Conservation (phyloP, 202 grass and related monocot genomes). For the Setaria viridis region DNA sequence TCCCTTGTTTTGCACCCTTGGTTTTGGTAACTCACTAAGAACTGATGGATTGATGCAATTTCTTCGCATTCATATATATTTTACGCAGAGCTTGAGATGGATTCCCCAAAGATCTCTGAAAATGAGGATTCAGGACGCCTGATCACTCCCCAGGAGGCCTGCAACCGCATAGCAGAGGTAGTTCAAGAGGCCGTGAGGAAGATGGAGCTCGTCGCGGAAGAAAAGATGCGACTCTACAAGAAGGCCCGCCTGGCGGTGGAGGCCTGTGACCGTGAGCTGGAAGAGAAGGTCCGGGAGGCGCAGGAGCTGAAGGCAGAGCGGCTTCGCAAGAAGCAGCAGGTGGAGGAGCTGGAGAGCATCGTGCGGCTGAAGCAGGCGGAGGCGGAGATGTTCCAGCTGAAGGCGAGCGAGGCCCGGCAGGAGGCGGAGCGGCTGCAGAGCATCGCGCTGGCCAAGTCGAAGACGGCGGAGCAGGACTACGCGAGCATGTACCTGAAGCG, state of each 20-base stretch:
- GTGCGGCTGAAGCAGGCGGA: slow-evolving; percentile 86
- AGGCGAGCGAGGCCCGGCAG: slow-evolving; percentile 86
- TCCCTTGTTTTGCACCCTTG: background rate
- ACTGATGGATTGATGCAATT: background rate
- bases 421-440: slow-evolving; percentile 93
- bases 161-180: slow-evolving; percentile 90
- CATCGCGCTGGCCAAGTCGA: slow-evolving; percentile 86
- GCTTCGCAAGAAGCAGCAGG: slow-evolving; percentile 78
- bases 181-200: slow-evolving; percentile 95
- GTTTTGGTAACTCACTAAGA: slow-evolving; percentile 24
- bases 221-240: slow-evolving; percentile 83
- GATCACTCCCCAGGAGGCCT: slow-evolving; percentile 96
- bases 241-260: slow-evolving; percentile 72
- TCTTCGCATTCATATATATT: no score
- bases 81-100: slow-evolving; percentile 86
- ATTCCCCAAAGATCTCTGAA: slow-evolving; percentile 71
- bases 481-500: slow-evolving; percentile 96
- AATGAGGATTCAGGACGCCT: slow-evolving; percentile 75
- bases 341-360: slow-evolving; percentile 94
- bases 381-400: slow-evolving; percentile 98
- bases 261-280: slow-evolving; percentile 77
- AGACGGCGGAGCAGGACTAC: slow-evolving; percentile 93
- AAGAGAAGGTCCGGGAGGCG: slow-evolving; percentile 83
- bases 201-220: slow-evolving; percentile 91
- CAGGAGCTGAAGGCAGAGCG: slow-evolving; percentile 72